These are phyloP conservation scores for Lizonia empirigonia DNA, from an alignment of 2,329 filamentous ascomycete genomes.

Conservation along the genomic window DNA sequence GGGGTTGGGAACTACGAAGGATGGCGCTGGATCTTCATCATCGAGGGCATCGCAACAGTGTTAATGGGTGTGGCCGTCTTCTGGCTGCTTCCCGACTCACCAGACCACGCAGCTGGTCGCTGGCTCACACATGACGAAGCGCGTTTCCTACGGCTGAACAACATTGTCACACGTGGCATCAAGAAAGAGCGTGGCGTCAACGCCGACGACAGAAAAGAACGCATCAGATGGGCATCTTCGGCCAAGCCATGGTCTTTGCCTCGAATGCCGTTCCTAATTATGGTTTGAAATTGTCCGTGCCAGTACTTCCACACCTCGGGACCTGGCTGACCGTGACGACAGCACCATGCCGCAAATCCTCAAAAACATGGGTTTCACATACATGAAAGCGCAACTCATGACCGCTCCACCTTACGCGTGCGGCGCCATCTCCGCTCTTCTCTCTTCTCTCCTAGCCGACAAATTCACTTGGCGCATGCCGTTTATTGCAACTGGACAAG, in stretches of 20 bases:
- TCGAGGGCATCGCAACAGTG: conserved; percentile 20
- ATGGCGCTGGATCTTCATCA: conserved; percentile 36
- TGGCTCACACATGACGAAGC: conserved; percentile 36
- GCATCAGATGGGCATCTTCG: conserved; percentile 23
- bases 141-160: conserved; percentile 16
- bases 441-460: conserved; percentile 26
- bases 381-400: conserved; percentile 33
- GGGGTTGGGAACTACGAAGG: conserved; percentile 47
- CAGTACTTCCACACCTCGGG: not conserved
- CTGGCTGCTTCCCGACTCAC: conserved; percentile 24
- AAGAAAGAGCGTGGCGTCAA: conserved; percentile 16
- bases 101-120: conserved; percentile 22
- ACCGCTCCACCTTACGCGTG: conserved; percentile 31
- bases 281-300: conserved; percentile 36
- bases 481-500: conserved; percentile 24
- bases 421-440: conserved; percentile 28
- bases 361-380: conserved; percentile 31
- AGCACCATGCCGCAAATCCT: conserved; percentile 20
- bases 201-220: conserved; percentile 22
- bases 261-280: conserved; percentile 42
- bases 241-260: conserved; percentile 49
- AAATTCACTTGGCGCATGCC: conserved; percentile 29
- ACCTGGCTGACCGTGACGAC: not conserved
- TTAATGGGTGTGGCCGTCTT: conserved; percentile 18
- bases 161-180: conserved; percentile 23